A percentile compares a stretch with the other conserved stretches of the same genome.
phyloP scores from a whole-genome alignment of 2,329 filamentous ascomycete genomes.

The Cercospora brassicicola region DNA sequence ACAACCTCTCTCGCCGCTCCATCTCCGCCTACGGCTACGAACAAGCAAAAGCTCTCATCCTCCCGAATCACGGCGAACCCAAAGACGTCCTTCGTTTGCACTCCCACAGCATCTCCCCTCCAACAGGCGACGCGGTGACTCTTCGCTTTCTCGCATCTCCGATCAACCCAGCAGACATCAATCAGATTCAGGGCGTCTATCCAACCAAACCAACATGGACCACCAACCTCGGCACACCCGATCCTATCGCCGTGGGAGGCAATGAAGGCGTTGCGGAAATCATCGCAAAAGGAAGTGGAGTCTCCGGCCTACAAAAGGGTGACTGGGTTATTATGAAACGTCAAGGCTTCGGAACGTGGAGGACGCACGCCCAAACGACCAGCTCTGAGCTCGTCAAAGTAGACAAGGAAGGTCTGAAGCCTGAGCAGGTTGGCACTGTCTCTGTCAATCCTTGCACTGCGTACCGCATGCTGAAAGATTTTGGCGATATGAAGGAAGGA shows the following conservation, averaged over 20 bases:
- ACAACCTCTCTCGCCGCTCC: slow-evolving; percentile 39
- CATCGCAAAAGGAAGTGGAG: slow-evolving; percentile 63
- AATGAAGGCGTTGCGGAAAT: slow-evolving; percentile 96
- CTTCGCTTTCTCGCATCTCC: slow-evolving; percentile 86
- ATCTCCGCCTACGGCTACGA: slow-evolving; percentile 74
- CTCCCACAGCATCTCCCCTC: slow-evolving; percentile 73
- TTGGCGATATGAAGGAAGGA: slow-evolving; percentile 65
- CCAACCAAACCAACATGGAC: slow-evolving; percentile 79
- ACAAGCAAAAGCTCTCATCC: slow-evolving; percentile 79
- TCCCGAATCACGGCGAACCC: slow-evolving; percentile 73
- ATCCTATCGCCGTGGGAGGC: slow-evolving; percentile 75
- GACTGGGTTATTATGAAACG: slow-evolving; percentile 92
- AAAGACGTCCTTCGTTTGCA: slow-evolving; percentile 69
- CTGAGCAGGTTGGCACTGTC: slow-evolving; percentile 81
- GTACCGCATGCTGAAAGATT: slow-evolving; percentile 88
- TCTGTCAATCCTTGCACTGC: slow-evolving; percentile 92
- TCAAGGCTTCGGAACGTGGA: slow-evolving; percentile 88
- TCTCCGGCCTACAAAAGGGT: slow-evolving; percentile 66
- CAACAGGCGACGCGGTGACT: slow-evolving; percentile 69
- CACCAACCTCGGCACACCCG: slow-evolving; percentile 70
- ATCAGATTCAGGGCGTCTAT: slow-evolving; percentile 96
- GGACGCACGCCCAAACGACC: slow-evolving; percentile 75
- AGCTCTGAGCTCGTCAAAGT: slow-evolving; percentile 66
- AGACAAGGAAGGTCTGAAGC: slow-evolving; percentile 66
- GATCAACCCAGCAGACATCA: slow-evolving; percentile 96